Percentiles rank a stretch among this genome's conserved stretches.
Evolutionary conservation across 148 eudicot genomes (phyloP).

Genomic region (Camellia sinensis): DNA sequence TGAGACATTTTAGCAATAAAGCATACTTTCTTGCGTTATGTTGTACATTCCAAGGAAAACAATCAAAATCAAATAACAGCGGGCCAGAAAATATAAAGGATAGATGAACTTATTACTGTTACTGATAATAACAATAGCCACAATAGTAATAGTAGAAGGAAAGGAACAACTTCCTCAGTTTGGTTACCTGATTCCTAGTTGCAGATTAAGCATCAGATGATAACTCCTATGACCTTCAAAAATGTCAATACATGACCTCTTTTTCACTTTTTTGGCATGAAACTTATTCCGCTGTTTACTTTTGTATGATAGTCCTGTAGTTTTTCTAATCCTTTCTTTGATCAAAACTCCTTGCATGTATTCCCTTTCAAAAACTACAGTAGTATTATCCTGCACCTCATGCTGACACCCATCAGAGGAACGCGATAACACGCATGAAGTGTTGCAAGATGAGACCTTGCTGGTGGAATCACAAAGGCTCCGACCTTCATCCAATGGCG

Average conservation of each 20-base stretch:
- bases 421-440: constrained; percentile 29
- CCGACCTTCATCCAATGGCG: constrained; percentile 39
- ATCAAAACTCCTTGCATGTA: constrained; percentile 92
- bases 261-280: constrained; percentile 48
- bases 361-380: constrained; percentile 72
- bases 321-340: constrained; percentile 52
- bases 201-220: constrained; percentile 83
- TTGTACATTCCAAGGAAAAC: background rate
- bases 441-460: constrained; percentile 38
- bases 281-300: constrained; percentile 45
- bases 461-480: constrained; percentile 36
- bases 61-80: background rate
- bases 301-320: constrained; percentile 32
- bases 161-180: background rate
- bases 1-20: constrained; percentile 12
- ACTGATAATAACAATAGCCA: background rate
- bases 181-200: constrained; percentile 88
- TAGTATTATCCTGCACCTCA: constrained; percentile 36
- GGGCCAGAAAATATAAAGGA: background rate
- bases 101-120: background rate
- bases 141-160: background rate
- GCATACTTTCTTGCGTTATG: background rate
- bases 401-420: constrained; percentile 35
- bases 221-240: constrained; percentile 60
- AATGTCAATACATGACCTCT: constrained; percentile 44